Percentiles rank a stretch among this genome's conserved stretches.
phyloP scores from a whole-genome alignment of 306 rosid species.

The Gastrolobium bilobum region DNA sequence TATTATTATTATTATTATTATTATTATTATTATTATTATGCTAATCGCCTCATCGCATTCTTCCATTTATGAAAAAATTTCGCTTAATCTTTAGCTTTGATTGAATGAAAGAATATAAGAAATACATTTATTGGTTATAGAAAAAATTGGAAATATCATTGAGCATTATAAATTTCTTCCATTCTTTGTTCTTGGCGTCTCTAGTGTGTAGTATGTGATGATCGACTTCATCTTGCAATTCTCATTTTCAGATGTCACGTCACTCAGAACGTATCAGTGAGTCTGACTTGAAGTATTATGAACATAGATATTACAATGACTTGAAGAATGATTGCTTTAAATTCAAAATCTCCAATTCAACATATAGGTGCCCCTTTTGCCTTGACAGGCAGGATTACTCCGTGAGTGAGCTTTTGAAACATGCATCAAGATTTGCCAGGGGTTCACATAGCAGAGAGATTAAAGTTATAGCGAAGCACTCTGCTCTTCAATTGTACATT shows the following conservation, averaged over 20 bases:
- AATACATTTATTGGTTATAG: background rate
- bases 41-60: background rate
- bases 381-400: slow-evolving; percentile 46
- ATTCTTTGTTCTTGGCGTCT: background rate
- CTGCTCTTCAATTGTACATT: slow-evolving; percentile 64
- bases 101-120: background rate
- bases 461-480: slow-evolving; percentile 67
- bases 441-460: slow-evolving; percentile 35
- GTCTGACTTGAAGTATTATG: slow-evolving; percentile 56
- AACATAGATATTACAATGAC: slow-evolving; percentile 52
- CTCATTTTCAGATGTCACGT: slow-evolving; percentile 51
- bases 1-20: background rate
- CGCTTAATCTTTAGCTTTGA: background rate
- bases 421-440: slow-evolving; percentile 55
- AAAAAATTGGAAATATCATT: background rate
- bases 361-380: slow-evolving; percentile 78
- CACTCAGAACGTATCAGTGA: slow-evolving; percentile 27
- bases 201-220: background rate
- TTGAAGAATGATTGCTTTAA: slow-evolving; percentile 54
- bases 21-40: background rate
- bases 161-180: background rate
- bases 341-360: slow-evolving; percentile 55
- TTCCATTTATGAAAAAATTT: background rate
- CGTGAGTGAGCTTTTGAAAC: slow-evolving; percentile 61
- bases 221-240: slow-evolving; percentile 1